Base-by-base conservation (phyloP, 2,329 filamentous ascomycete species). In the Fusarium anthophilum region DNA sequence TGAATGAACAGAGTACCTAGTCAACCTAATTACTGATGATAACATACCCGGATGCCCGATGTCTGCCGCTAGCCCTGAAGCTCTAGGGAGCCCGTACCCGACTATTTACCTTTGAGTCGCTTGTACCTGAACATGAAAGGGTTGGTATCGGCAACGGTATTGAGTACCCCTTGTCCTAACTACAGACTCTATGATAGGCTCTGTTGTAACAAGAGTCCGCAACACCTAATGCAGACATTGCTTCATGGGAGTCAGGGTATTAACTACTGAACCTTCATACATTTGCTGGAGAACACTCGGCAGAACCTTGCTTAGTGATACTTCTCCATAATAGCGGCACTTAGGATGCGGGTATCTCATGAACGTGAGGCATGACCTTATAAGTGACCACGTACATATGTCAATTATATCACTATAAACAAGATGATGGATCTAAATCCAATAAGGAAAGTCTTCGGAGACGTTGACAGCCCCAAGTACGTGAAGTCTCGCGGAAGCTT, bases 141-240 rank as follows among this genome's bases (percentile, higher is more conserved):
- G 39, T 72, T 73, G 74, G 67, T 59, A 74, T 73, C 53, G 54
- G 53, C 39, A 69, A 44, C 35, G 37, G 28, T 30, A 51, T 67
- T 35, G 51, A 61, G 28, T 57, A 61, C 38, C 63, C 74, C 69
- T 63, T 77, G 68, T 66, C 69, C 53, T 69, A 58, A 48, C 64
- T 63, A 64, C 59, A n/a, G 5, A 7, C 9, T 17, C 24, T 38
- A 38, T 54, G 70, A 78, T 76, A 78, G 76, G 74, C 56, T 75
- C 76, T 77, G 63, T 35, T 77, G 48, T 59, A 53, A 55, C n/a
- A 65, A 66, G 56, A 67, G 44, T 39, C 66, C 28, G 54, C 54
- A 51, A 55, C 32, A 35, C 32, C 32, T 35, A 51, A 64, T 32
- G 50, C 35, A 72, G 51, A 55, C 60, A 48, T 58, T 54, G 38